Conservation (phyloP, 192 early-diverging fungal species). For the Coemansia sp. region DNA sequence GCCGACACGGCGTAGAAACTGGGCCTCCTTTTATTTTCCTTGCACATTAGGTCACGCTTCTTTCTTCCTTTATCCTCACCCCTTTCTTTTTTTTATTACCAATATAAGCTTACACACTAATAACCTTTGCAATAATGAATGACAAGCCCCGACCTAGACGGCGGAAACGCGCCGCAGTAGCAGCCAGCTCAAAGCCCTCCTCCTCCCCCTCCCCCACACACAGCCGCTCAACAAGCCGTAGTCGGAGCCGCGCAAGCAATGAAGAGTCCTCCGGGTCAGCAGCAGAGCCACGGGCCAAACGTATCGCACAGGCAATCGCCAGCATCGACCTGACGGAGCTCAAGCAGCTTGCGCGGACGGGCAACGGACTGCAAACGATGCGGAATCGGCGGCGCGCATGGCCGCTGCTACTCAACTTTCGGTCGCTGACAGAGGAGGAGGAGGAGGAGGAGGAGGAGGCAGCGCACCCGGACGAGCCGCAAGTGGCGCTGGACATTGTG, state of each 20-base stretch:
- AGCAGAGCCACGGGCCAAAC: conserved; percentile 21
- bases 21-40: background rate
- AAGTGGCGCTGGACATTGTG: conserved; percentile 43
- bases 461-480: conserved; percentile 42
- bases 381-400: conserved; percentile 44
- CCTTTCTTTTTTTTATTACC: background rate
- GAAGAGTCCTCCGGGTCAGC: background rate
- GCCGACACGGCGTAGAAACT: no score
- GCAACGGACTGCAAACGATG: conserved; percentile 36
- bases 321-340: conserved; percentile 40
- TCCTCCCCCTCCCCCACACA: background rate
- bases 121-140: conserved; percentile 4
- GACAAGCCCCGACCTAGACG: conserved; percentile 5
- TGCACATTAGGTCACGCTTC: background rate
- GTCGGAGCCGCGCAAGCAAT: background rate
- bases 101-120: background rate
- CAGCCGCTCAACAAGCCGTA: conserved; percentile 1
- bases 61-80: background rate
- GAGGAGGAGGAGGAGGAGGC: background rate
- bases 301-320: conserved; percentile 44
- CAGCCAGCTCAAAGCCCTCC: background rate
- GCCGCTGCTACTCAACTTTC: conserved; percentile 51
- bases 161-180: background rate
- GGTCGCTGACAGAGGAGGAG: conserved; percentile 27
- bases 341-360: conserved; percentile 40